These are phyloP conservation scores for Melaleuca alternifolia DNA, from an alignment of 345 rosid species.

Conservation along the genomic window DNA sequence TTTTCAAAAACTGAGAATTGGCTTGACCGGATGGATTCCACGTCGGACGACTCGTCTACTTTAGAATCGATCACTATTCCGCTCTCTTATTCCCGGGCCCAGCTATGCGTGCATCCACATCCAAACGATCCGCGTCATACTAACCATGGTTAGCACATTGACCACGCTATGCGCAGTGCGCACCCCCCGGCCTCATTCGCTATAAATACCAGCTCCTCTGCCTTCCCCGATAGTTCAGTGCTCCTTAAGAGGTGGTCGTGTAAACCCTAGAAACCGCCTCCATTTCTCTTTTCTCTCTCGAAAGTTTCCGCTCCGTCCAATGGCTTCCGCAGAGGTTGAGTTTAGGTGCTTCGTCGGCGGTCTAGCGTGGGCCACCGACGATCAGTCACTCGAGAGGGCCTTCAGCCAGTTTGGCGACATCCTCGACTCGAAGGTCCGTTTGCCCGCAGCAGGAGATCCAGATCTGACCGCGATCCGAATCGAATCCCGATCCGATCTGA, in stretches of 20 bases:
- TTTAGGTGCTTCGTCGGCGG: constrained; percentile 92
- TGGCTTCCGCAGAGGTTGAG: constrained; percentile 71
- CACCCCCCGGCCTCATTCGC: not conserved
- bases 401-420: constrained; percentile 63
- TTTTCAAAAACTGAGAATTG: not conserved
- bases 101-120: not conserved
- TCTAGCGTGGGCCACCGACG: constrained; percentile 89
- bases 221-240: accelerated
- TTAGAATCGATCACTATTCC: no score
- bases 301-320: not conserved
- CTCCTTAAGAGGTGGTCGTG: not conserved
- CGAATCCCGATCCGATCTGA: constrained; percentile 15
- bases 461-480: constrained; percentile 19
- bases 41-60: not conserved
- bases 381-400: constrained; percentile 42
- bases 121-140: not conserved
- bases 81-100: not conserved
- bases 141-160: not conserved
- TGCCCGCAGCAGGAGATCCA: constrained; percentile 17
- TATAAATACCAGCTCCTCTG: not conserved
- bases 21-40: no score
- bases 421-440: constrained; percentile 98
- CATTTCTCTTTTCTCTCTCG: no score
- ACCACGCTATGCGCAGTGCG: constrained; percentile 2
- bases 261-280: not conserved